Percentiles rank a stretch among this genome's conserved stretches.
phyloP scores from a whole-genome alignment of 1,284 basidiomycete species.

The Porodaedalea pini region DNA sequence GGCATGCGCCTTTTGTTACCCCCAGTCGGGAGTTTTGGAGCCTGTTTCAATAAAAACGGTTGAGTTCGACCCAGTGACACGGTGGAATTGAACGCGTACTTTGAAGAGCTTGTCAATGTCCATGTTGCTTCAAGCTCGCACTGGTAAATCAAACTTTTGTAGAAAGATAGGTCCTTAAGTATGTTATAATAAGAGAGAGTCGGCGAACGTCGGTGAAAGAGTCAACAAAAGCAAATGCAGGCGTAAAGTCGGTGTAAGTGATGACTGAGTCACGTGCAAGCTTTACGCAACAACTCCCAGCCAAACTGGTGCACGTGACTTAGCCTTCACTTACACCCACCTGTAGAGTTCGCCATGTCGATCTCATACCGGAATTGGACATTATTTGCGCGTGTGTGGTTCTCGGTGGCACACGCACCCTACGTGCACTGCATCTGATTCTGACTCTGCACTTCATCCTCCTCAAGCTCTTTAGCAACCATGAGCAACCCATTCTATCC shows the following conservation, averaged over 20 bases:
- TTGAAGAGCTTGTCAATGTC: slow-evolving; percentile 83
- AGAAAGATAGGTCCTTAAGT: no score
- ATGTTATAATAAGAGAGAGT: background rate
- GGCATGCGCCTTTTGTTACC: slow-evolving; percentile 76
- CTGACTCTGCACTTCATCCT: background rate
- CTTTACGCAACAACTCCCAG: no score
- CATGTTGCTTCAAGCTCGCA: slow-evolving; percentile 40
- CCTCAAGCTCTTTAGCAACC: slow-evolving; percentile 2
- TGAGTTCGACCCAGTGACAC: slow-evolving; percentile 3
- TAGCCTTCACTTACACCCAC: no score
- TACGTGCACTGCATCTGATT: background rate
- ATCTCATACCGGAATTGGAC: background rate
- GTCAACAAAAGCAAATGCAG: no score
- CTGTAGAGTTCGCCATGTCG: background rate
- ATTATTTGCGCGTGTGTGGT: background rate
- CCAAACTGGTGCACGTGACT: no score
- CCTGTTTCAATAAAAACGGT: slow-evolving; percentile 37
- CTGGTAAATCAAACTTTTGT: no score
- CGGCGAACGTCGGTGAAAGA: no score
- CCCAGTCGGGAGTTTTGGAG: slow-evolving; percentile 63
- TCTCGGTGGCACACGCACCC: background rate
- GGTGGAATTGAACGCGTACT: slow-evolving; percentile 36
- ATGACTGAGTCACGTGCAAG: no score
- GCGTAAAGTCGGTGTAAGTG: no score
- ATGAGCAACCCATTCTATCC: slow-evolving; percentile 42